These are phyloP conservation scores for Globisporangium rhizosaccharum DNA, from an alignment of 352 stramenopile genomes.

Conservation along the genomic window DNA sequence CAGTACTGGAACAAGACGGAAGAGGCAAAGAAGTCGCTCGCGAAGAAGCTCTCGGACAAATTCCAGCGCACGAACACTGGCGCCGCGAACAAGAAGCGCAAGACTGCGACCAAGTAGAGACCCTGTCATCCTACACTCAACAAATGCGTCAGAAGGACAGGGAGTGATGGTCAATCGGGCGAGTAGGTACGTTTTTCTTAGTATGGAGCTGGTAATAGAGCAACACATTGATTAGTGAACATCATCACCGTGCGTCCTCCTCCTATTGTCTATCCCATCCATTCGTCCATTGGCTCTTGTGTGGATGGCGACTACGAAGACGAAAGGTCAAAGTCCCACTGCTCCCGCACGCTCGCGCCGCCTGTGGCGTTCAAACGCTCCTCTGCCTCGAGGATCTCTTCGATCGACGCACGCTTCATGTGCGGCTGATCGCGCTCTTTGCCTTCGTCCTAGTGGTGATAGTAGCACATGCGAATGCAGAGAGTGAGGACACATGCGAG, in stretches of 20 bases:
- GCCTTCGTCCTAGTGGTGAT: conserved; percentile 45
- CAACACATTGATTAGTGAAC: not conserved
- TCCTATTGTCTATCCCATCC: not conserved
- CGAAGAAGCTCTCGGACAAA: conserved; percentile 67
- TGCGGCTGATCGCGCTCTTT: conserved; percentile 81
- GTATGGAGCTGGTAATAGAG: not conserved
- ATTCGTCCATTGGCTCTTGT: no score
- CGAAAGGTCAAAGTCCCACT: conserved; percentile 79
- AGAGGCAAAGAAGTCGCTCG: conserved; percentile 75
- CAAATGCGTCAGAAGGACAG: no score
- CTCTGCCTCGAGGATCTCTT: conserved; percentile 80
- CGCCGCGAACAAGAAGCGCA: conserved; percentile 40
- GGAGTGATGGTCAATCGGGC: no score
- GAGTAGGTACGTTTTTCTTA: not conserved
- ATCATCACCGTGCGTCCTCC: no score
- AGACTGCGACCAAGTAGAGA: conserved; percentile 18
- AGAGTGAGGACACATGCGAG: not conserved
- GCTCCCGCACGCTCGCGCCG: conserved; percentile 62
- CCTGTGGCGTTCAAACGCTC: conserved; percentile 63
- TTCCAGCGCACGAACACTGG: conserved; percentile 28
- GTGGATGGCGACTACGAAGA: conserved; percentile 8
- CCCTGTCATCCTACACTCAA: not conserved
- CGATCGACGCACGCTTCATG: conserved; percentile 72
- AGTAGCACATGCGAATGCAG: not conserved
- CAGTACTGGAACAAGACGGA: conserved; percentile 88